Percentiles rank a stretch among this genome's conserved stretches.
Conservation (phyloP, 495 filamentous ascomycete genomes). For the Tuber microsphaerosporum region DNA sequence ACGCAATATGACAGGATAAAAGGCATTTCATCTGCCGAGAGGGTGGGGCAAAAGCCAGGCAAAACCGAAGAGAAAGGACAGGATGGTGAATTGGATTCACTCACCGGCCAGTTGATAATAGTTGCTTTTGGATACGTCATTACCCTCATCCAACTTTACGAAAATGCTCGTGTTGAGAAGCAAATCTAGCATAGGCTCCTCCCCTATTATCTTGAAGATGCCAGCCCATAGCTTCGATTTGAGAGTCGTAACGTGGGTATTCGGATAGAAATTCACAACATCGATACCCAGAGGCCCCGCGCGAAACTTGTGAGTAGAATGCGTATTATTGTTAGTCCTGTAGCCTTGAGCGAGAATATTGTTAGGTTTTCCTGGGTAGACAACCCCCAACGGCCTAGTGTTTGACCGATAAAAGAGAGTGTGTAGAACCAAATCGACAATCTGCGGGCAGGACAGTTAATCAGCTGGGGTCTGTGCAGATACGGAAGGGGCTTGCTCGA, state of each 20-base stretch:
- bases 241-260: conserved; percentile 61
- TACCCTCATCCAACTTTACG: conserved; percentile 51
- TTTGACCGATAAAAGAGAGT: conserved; percentile 57
- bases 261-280: conserved; percentile 54
- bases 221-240: conserved; percentile 67
- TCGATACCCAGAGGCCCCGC: conserved; percentile 42
- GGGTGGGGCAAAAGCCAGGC: background rate
- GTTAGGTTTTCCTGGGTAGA: conserved; percentile 38
- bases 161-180: conserved; percentile 76
- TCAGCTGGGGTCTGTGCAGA: background rate
- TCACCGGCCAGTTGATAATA: conserved; percentile 73
- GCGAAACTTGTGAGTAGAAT: conserved; percentile 39
- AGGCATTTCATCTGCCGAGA: conserved; percentile 22
- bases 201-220: conserved; percentile 67
- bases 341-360: conserved; percentile 40
- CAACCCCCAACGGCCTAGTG: conserved; percentile 38
- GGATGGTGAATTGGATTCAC: conserved; percentile 29
- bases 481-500: background rate
- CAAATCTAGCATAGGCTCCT: conserved; percentile 73
- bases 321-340: conserved; percentile 21
- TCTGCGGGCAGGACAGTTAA: conserved; percentile 47
- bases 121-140: conserved; percentile 50
- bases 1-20: conserved; percentile 14
- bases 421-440: conserved; percentile 78
- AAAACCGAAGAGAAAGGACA: conserved; percentile 10